Evolutionary conservation across 1,284 basidiomycete genomes (phyloP).

Genomic region (Rhodotorula sp.): DNA sequence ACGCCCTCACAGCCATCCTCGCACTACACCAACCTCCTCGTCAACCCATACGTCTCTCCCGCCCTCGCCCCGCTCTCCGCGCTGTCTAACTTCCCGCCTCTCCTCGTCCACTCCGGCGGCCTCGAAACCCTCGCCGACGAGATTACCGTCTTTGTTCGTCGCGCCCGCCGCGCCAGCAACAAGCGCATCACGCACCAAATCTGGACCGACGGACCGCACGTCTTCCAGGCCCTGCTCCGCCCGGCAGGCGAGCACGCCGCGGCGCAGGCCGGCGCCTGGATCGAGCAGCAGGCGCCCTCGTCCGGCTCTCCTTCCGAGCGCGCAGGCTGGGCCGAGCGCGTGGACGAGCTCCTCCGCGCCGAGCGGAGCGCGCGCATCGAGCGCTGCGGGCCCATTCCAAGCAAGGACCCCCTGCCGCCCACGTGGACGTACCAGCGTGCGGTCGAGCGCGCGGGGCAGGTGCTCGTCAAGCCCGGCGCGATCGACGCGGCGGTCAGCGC

Average conservation of each 20-base stretch:
- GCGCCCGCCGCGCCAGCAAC: slow-evolving; percentile 49
- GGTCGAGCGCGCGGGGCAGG: neutral
- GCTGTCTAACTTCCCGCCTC: slow-evolving; percentile 48
- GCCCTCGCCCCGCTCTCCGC: slow-evolving; percentile 19
- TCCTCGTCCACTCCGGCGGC: slow-evolving; percentile 52
- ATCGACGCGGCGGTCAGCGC: slow-evolving; percentile 3
- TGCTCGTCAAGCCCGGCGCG: neutral
- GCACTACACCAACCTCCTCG: neutral
- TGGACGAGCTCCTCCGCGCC: neutral
- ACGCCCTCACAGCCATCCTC: neutral
- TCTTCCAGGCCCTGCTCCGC: slow-evolving; percentile 16
- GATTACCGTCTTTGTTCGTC: slow-evolving; percentile 50
- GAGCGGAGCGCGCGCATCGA: slow-evolving; percentile 2
- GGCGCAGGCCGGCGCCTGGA: slow-evolving; percentile 6
- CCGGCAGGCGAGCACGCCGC: slow-evolving; percentile 1
- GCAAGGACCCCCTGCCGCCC: neutral
- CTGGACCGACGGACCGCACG: slow-evolving; percentile 27
- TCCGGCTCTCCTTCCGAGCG: neutral
- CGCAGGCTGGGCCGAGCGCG: neutral
- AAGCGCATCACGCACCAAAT: slow-evolving; percentile 28
- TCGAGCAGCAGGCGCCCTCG: neutral
- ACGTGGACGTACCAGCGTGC: neutral
- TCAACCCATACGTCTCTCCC: slow-evolving; percentile 38
- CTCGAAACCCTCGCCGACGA: slow-evolving; percentile 52
- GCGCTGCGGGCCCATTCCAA: neutral